Conservation (phyloP, 257 asterid genomes). For the Penstemon davidsonii region DNA sequence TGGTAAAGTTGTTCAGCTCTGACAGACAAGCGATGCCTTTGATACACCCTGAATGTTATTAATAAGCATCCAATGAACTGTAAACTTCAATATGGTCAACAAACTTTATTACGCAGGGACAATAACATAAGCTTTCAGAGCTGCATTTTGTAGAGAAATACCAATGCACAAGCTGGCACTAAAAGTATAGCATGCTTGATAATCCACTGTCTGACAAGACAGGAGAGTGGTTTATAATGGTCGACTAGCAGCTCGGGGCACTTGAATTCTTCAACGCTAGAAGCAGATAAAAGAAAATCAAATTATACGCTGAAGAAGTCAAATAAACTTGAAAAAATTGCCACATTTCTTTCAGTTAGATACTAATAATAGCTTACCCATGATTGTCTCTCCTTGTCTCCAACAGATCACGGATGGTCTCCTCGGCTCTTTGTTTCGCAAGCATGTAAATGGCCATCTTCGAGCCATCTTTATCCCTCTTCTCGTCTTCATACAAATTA, state of each 20-base stretch:
- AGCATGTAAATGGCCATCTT: conserved; percentile 45
- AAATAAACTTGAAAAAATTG: conserved; percentile 14
- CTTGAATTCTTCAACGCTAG: conserved; percentile 75
- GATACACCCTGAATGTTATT: conserved; percentile 44
- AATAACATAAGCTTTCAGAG: conserved; percentile 43
- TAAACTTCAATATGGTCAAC: conserved; percentile 60
- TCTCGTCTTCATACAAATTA: conserved; percentile 41
- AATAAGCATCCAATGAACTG: conserved; percentile 75
- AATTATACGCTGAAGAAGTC: conserved; percentile 27
- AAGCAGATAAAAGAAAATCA: conserved; percentile 23
- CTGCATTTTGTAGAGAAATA: conserved; percentile 46
- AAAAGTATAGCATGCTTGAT: conserved; percentile 57
- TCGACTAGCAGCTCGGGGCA: conserved; percentile 71
- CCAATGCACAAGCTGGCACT: conserved; percentile 70
- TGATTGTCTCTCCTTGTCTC: conserved; percentile 54
- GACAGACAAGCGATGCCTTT: conserved; percentile 52
- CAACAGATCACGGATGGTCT: conserved; percentile 44
- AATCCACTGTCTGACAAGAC: conserved; percentile 64
- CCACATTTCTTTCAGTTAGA: conserved; percentile 9
- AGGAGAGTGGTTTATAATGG: conserved; percentile 62
- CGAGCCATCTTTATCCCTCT: conserved; percentile 39
- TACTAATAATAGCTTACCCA: conserved; percentile 46
- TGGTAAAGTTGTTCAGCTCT: conserved; percentile 79
- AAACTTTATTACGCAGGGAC: conserved; percentile 40
- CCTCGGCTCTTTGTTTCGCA: conserved; percentile 64